Percentiles rank a stretch among this genome's conserved stretches.
Conservation (phyloP, 441 rosid genomes). For the Gossypium davidsonii region DNA sequence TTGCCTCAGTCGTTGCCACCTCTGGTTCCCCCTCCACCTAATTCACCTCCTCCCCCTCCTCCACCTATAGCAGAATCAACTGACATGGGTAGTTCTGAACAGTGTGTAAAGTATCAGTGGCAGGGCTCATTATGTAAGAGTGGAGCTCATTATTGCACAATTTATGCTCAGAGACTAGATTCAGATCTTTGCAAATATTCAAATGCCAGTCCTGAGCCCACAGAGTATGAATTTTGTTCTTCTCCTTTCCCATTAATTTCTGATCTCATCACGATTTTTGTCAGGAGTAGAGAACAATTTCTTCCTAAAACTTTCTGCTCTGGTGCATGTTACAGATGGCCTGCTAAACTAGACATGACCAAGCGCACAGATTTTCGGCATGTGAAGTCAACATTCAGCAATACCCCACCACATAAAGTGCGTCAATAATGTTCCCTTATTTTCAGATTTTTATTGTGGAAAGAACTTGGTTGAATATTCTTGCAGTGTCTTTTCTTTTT, state of each 20-base stretch:
- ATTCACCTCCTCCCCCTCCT: conserved; percentile 72
- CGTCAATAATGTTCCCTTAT: conserved; percentile 19
- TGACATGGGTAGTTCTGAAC: conserved; percentile 38
- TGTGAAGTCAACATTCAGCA: conserved; percentile 66
- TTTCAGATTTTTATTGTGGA: neutral
- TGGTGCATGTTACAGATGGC: conserved; percentile 71
- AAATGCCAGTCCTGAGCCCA: conserved; percentile 63
- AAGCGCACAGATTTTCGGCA: conserved; percentile 86
- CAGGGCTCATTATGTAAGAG: conserved; percentile 82
- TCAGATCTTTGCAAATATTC: conserved; percentile 73
- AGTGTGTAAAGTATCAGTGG: conserved; percentile 48
- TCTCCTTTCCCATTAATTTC: conserved; percentile 7
- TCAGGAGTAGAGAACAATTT: neutral
- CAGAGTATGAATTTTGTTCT: conserved; percentile 48
- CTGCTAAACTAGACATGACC: conserved; percentile 78
- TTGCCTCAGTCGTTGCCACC: conserved; percentile 70
- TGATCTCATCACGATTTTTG: conserved; percentile 10
- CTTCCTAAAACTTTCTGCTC: neutral
- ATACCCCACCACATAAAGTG: conserved; percentile 74
- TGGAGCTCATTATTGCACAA: conserved; percentile 80
- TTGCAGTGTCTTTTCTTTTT: neutral
- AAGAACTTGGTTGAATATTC: neutral
- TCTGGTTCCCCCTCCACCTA: conserved; percentile 74
- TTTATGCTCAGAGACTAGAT: conserved; percentile 63
- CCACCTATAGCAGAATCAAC: conserved; percentile 39